Evolutionary conservation across 352 stramenopile genomes (phyloP).

Genomic region (Pythium coloratum): DNA sequence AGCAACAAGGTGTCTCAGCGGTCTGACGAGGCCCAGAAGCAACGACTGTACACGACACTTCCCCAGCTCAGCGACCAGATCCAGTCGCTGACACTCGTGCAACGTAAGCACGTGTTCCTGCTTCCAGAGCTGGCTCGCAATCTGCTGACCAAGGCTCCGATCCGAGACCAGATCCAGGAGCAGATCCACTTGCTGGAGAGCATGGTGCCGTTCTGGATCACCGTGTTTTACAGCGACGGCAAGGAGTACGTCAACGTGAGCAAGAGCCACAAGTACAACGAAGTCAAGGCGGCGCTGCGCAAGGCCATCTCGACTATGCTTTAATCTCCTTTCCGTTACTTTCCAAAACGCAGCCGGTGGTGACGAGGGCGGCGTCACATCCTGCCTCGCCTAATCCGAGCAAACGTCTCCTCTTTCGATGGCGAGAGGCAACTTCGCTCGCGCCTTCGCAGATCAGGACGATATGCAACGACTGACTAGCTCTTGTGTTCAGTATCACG

Average conservation of each 20-base stretch:
- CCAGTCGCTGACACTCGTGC: constrained; percentile 67
- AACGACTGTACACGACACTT: constrained; percentile 56
- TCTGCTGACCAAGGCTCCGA: constrained; percentile 27
- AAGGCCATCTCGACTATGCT: constrained; percentile 37
- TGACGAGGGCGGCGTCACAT: constrained; percentile 8
- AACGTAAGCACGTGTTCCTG: constrained; percentile 59
- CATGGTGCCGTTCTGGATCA: constrained; percentile 77
- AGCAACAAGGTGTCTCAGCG: constrained; percentile 42
- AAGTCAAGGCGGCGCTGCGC: constrained; percentile 57
- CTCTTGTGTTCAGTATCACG: not conserved
- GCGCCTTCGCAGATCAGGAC: not conserved
- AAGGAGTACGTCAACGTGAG: constrained; percentile 70
- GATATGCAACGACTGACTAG: not conserved
- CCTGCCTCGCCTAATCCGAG: not conserved
- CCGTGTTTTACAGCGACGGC: constrained; percentile 55
- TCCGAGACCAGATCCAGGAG: constrained; percentile 52
- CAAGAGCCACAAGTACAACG: constrained; percentile 64
- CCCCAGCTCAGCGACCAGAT: constrained; percentile 76
- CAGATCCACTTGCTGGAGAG: constrained; percentile 70
- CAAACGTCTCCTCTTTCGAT: not conserved
- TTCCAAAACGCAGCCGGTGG: no score
- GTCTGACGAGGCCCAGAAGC: constrained; percentile 41
- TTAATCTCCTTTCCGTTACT: no score
- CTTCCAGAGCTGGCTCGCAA: constrained; percentile 46
- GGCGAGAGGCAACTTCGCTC: not conserved